Evolutionary conservation across 495 filamentous ascomycete genomes (phyloP).

Genomic region (Daldinia concentrica): DNA sequence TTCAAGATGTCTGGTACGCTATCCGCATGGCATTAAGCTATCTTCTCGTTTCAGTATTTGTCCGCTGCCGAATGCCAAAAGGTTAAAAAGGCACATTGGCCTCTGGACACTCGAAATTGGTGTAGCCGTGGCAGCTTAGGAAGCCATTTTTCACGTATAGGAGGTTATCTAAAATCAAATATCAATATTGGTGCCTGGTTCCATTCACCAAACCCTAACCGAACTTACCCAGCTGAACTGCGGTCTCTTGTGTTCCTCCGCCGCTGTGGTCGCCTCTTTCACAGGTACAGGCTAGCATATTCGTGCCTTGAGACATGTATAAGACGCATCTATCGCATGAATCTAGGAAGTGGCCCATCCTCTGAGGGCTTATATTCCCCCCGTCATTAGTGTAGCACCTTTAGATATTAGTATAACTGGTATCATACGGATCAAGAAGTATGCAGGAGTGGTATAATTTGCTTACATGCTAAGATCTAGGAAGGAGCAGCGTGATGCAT

Average conservation of each 20-base stretch:
- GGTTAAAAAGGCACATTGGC: constrained; percentile 3
- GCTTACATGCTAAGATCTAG: constrained; percentile 30
- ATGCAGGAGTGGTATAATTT: background rate
- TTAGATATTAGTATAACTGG: background rate
- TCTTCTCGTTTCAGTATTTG: background rate
- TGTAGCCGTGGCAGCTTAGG: constrained; percentile 26
- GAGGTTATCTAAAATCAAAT: constrained; percentile 7
- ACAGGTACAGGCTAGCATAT: constrained; percentile 17
- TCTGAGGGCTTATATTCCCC: constrained; percentile 9
- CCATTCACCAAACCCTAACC: background rate
- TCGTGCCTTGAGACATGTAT: background rate
- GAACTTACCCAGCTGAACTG: constrained; percentile 20
- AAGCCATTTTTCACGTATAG: constrained; percentile 25
- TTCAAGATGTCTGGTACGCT: background rate
- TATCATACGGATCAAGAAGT: too few species aligned
- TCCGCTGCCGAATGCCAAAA: background rate
- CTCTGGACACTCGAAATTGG: constrained; percentile 24
- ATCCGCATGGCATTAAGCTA: background rate
- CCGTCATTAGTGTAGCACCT: constrained; percentile 27
- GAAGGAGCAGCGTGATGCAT: constrained; percentile 21
- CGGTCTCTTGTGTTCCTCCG: constrained; percentile 6
- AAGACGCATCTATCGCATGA: constrained; percentile 10
- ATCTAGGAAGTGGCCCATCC: constrained; percentile 2
- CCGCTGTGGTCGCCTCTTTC: background rate
- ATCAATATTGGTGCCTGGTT: background rate